Percentiles rank a stretch among this genome's conserved stretches.
These are phyloP conservation scores for Ustilago sp. DNA, from an alignment of 1,284 basidiomycete species.

Conservation along the genomic window DNA sequence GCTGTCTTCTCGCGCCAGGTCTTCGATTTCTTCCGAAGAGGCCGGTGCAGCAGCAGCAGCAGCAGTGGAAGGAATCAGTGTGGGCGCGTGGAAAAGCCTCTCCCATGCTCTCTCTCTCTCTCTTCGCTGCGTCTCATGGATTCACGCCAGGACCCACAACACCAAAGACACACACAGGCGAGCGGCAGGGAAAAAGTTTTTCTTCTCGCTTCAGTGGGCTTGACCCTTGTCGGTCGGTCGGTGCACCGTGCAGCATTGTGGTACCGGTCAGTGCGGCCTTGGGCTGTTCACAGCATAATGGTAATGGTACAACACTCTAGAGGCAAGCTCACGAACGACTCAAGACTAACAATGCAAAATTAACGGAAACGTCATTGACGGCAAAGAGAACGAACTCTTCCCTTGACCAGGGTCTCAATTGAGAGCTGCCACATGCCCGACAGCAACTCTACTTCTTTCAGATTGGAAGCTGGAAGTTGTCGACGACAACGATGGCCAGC, in stretches of 20 bases:
- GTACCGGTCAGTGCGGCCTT: slow-evolving; percentile 8
- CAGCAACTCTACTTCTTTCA: slow-evolving; percentile 3
- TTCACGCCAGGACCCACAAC: slow-evolving; percentile 1
- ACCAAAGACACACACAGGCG: background rate
- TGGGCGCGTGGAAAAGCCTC: slow-evolving; percentile 2
- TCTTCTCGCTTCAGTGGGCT: slow-evolving; percentile 1
- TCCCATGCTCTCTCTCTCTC: background rate
- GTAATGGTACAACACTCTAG: background rate
- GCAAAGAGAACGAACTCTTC: background rate
- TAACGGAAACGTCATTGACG: background rate
- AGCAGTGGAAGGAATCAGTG: background rate
- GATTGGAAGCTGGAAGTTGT: background rate
- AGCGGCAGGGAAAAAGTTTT: slow-evolving; percentile 10
- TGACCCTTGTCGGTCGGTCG: background rate
- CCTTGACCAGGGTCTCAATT: background rate
- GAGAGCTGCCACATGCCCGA: slow-evolving; percentile 1
- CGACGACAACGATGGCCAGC: slow-evolving; percentile 7
- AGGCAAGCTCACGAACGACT: no score
- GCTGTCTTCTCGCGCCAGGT: slow-evolving; percentile 5
- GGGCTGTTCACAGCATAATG: background rate
- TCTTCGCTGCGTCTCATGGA: background rate
- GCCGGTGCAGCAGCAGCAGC: background rate
- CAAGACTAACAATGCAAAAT: background rate
- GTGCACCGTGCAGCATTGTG: slow-evolving; percentile 9
- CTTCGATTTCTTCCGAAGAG: slow-evolving; percentile 7